Evolutionary conservation across 2,329 filamentous ascomycete genomes (phyloP), one percentile per base, ranked within the genome.

Genomic region (Botryotinia convoluta): DNA sequence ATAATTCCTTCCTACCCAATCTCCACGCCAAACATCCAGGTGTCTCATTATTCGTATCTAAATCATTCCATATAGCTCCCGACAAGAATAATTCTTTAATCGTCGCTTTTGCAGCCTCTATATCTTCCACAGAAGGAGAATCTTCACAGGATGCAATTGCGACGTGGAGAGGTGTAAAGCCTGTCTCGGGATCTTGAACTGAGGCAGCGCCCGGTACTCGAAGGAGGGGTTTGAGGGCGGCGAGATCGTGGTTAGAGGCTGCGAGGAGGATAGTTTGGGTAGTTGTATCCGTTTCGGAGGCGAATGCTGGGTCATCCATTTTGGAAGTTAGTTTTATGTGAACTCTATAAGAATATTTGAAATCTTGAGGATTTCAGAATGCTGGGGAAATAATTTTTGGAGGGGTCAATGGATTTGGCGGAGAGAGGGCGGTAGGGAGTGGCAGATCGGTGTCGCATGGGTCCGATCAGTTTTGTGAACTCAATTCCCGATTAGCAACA

Each of bases 11-110:
- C 78, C 93, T 85, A 0, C 92, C 91, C 37, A 98, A 81, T 39
- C 89, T 84, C 73, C 87, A 86, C 14, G 96, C 96, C 61, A 98
- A 85, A 81, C 95, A 98, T 12, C 94, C 96, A 0, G 96, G 94
- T 4, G 96, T 98, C 85, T 98, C 95, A 78, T 94, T 88, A 78
- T 93, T 91, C 77, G 86, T 84, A 82, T 98, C 94, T 72, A 98
- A 85, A 81, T 98, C 95, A 84, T 99, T 99, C 96, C 96, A 99
- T 78, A 98, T 98, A 18, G 94, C 96, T 45, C 96, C 96, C 77
- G 92, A 92, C 79, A 95, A 88, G 74, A 98, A 90, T 12, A 98
- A 86, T 79, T 96, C 88, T 77, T 89, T 88, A 7, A 98, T 85
- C 0, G 91, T 91, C 70, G 90, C 88, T 72, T 87, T 87, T 4